Conservation (phyloP, 1,139 yeast species). For the Wickerhamomyces sp. region DNA sequence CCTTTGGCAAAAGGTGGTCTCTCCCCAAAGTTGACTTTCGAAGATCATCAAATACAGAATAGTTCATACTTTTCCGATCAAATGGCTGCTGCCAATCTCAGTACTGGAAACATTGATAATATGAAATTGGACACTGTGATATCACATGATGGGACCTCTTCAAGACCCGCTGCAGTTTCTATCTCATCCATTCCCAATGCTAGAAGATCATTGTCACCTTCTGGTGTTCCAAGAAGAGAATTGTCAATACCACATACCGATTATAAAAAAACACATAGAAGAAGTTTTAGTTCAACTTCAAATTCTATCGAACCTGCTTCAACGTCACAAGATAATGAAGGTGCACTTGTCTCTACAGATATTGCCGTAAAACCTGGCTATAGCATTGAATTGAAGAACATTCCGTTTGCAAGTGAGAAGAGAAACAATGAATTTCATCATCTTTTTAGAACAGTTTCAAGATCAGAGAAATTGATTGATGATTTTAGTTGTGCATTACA, state of each 20-base stretch:
- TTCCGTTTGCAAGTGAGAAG: constrained; percentile 33
- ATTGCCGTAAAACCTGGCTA: too few relatives aligned
- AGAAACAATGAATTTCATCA: constrained; percentile 61
- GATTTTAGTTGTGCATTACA: constrained; percentile 71
- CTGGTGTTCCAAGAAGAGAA: constrained; percentile 2
- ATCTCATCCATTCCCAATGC: neutral
- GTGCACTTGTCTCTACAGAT: too few relatives aligned
- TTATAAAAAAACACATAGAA: constrained; percentile 1
- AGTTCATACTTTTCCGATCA: too few relatives aligned
- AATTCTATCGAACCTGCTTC: constrained; percentile 1
- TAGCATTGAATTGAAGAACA: constrained; percentile 22
- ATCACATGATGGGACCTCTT: neutral
- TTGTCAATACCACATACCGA: neutral
- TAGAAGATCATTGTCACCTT: constrained; percentile 15
- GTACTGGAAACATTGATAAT: neutral
- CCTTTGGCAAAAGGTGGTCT: neutral
- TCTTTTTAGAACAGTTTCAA: constrained; percentile 50
- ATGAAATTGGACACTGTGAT: neutral
- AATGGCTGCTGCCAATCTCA: neutral
- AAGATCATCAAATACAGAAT: neutral
- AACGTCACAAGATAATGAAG: too few relatives aligned
- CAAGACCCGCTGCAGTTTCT: constrained; percentile 1
- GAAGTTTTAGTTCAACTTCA: constrained; percentile 9
- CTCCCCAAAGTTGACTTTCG: neutral
- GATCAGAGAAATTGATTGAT: constrained; percentile 49